phyloP scores from a whole-genome alignment of 2,329 filamentous ascomycete genomes.

The Orbilia brochopaga region DNA sequence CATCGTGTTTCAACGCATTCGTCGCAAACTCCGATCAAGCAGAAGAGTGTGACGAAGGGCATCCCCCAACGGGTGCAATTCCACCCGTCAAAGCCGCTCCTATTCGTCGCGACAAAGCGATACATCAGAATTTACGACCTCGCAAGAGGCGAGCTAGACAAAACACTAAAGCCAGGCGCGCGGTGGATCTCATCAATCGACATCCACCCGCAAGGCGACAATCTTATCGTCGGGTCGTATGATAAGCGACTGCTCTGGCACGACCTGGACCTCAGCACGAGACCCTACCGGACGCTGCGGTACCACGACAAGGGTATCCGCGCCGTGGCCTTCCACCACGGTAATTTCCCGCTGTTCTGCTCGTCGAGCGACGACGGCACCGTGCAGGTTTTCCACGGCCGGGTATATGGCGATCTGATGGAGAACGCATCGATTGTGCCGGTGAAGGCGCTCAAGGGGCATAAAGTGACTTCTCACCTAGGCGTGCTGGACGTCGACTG shows the following conservation, averaged over 20 bases:
- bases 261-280: constrained; percentile 86
- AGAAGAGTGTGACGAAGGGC: constrained; percentile 62
- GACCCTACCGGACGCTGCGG: constrained; percentile 93
- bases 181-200: constrained; percentile 95
- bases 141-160: constrained; percentile 86
- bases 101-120: constrained; percentile 95
- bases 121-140: constrained; percentile 93
- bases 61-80: constrained; percentile 70
- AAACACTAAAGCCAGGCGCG: constrained; percentile 89
- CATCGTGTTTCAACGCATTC: constrained; percentile 94
- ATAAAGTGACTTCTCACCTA: constrained; percentile 82
- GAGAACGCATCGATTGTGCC: constrained; percentile 96
- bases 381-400: constrained; percentile 94
- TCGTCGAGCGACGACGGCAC: constrained; percentile 94
- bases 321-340: constrained; percentile 83
- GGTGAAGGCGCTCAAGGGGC: constrained; percentile 88
- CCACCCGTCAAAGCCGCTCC: constrained; percentile 88
- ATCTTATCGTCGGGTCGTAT: constrained; percentile 91
- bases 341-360: constrained; percentile 82
- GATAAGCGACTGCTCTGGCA: constrained; percentile 95
- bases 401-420: constrained; percentile 91
- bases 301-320: constrained; percentile 94
- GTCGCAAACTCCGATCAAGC: constrained; percentile 84
- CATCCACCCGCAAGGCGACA: constrained; percentile 90
- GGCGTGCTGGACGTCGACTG: constrained; percentile 94